phyloP scores from a whole-genome alignment of 305 asterid species.

The Euphrasia arctica region DNA sequence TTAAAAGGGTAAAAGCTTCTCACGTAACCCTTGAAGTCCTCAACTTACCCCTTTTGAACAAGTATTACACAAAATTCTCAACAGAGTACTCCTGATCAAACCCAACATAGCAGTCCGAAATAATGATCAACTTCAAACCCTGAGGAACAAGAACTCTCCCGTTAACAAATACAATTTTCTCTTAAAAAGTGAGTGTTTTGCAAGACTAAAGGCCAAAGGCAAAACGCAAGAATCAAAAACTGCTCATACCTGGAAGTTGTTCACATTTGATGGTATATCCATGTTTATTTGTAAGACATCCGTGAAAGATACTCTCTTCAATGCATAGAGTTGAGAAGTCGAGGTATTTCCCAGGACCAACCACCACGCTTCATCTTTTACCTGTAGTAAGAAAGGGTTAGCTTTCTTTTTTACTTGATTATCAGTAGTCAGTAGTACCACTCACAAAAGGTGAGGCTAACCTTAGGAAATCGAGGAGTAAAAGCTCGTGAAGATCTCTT shows the following conservation, averaged over 20 bases:
- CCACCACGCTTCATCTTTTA: constrained; percentile 99
- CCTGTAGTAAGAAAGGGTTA: constrained; percentile 41
- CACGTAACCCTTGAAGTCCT: too few species aligned
- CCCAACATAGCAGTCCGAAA: constrained; percentile 84
- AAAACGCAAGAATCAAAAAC: constrained; percentile 11
- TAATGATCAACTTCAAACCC: constrained; percentile 76
- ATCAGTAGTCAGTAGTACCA: constrained; percentile 13
- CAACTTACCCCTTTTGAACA: neutral
- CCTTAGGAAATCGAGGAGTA: constrained; percentile 90
- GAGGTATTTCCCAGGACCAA: constrained; percentile 73
- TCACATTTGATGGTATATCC: constrained; percentile 59
- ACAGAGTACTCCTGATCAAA: constrained; percentile 61
- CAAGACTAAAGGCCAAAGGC: neutral
- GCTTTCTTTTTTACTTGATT: constrained; percentile 20
- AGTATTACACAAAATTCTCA: constrained; percentile 35
- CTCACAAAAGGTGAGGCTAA: constrained; percentile 29
- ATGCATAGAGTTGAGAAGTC: constrained; percentile 61
- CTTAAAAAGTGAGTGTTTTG: too few species aligned
- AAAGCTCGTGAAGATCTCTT: constrained; percentile 67
- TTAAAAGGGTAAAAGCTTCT: too few species aligned
- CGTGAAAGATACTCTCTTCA: constrained; percentile 77
- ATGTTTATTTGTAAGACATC: constrained; percentile 51
- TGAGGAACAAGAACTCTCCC: constrained; percentile 31
- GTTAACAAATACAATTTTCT: constrained; percentile 1
- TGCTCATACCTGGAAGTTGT: constrained; percentile 51